These are phyloP conservation scores for Penicillium ochrochloron DNA, from an alignment of 495 filamentous ascomycete genomes.

Conservation along the genomic window DNA sequence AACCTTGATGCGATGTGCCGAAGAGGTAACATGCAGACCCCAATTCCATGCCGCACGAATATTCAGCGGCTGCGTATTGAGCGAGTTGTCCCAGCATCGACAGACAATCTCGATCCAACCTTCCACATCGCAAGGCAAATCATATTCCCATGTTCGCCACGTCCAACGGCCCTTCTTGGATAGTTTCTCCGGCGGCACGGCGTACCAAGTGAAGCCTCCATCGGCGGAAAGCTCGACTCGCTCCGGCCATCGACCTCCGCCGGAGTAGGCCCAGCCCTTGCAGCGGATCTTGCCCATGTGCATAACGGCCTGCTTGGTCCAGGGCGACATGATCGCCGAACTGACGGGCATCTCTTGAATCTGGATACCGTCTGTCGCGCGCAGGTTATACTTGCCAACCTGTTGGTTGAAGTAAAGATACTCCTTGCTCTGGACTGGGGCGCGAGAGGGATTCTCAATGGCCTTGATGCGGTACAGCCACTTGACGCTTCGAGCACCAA, in stretches of 20 bases:
- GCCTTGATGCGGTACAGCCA: conserved; percentile 49
- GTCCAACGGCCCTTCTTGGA: conserved; percentile 43
- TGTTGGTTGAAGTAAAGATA: conserved; percentile 54
- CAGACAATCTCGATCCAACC: conserved; percentile 51
- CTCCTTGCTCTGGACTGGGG: conserved; percentile 49
- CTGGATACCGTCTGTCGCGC: conserved; percentile 40
- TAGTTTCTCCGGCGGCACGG: conserved; percentile 35
- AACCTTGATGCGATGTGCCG: conserved; percentile 63
- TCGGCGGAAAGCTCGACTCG: conserved; percentile 51
- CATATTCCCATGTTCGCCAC: conserved; percentile 47
- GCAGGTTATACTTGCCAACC: conserved; percentile 38
- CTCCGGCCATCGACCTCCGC: conserved; percentile 51
- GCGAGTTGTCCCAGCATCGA: conserved; percentile 47
- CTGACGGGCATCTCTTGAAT: conserved; percentile 59
- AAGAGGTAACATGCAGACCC: conserved; percentile 70
- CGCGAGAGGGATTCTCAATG: conserved; percentile 43
- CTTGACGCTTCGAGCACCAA: conserved; percentile 50
- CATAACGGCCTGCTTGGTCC: conserved; percentile 37
- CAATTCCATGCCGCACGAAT: conserved; percentile 55
- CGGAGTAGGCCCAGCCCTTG: conserved; percentile 53
- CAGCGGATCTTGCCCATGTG: conserved; percentile 42
- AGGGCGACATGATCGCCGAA: conserved; percentile 48
- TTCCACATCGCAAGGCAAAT: conserved; percentile 47
- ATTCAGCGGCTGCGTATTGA: conserved; percentile 48
- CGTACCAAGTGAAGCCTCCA: conserved; percentile 48